phyloP scores from a whole-genome alignment of 352 stramenopile species.

The Elongisporangium undulatum region DNA sequence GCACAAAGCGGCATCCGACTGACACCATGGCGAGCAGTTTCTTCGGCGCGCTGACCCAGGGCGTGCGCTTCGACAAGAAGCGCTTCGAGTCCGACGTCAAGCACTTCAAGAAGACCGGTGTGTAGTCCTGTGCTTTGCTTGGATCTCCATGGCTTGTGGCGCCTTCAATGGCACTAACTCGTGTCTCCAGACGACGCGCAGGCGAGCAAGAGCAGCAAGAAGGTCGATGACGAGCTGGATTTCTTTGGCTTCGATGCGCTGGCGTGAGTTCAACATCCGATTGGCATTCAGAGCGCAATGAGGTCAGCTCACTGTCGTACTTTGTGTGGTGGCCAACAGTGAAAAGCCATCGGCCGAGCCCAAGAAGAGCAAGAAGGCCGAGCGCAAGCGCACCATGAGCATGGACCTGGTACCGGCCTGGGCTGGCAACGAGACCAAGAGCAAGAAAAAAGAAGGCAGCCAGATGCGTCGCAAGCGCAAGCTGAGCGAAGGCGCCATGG shows the following conservation, averaged over 20 bases:
- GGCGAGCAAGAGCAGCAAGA: conserved; percentile 15
- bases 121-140: conserved; percentile 5
- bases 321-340: background rate
- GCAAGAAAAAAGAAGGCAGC: conserved; percentile 52
- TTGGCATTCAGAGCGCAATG: background rate
- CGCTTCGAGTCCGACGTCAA: conserved; percentile 54
- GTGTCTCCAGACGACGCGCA: conserved; percentile 9
- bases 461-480: conserved; percentile 80
- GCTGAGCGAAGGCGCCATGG: conserved; percentile 72
- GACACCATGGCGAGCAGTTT: conserved; percentile 56
- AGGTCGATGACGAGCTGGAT: conserved; percentile 48
- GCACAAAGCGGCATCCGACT: background rate
- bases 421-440: conserved; percentile 41
- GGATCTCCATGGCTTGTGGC: conserved; percentile 5
- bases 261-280: conserved; percentile 5
- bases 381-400: conserved; percentile 57
- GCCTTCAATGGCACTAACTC: conserved; percentile 4
- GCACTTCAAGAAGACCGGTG: conserved; percentile 37
- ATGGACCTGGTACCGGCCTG: conserved; percentile 64
- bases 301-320: background rate
- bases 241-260: conserved; percentile 75
- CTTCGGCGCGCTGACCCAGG: conserved; percentile 65
- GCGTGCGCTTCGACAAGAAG: conserved; percentile 60
- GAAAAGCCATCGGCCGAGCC: conserved; percentile 2
- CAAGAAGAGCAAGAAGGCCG: conserved; percentile 24